Evolutionary conservation across 495 filamentous ascomycete species (phyloP), one percentile per base, ranked within the genome.

Genomic region (Penicillium parvum): DNA sequence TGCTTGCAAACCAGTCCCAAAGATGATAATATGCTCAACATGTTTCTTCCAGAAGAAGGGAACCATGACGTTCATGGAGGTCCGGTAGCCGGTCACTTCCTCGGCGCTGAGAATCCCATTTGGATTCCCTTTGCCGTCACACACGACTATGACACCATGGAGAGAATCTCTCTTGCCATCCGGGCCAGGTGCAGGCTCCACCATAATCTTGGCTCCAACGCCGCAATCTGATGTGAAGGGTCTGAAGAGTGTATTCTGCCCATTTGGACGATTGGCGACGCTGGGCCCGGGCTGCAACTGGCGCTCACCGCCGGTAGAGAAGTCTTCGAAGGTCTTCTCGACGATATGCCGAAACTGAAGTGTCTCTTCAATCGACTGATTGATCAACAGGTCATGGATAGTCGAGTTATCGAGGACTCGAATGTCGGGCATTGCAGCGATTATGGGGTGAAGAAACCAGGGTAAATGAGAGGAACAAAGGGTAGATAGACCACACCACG

Each of bases 191-290:
- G 40, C 28, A 16, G 45, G 35, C 16, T 49, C 37, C 2, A 50
- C 46, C 16, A 40, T 43, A 19, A 55, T 43, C 22, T 55, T 55
- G 3, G 46, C 25, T 10, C 51, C 51, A 15, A 50, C 26, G 20
- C 27, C 32, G 3, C 32, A 25, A 34, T 40, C 36, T 0, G 46
- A 55, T 3, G 51, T 55, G 33, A 55, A 55, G n/a, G 46, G 46
- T 10, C 51, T 21, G 41, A 55, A 55, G 5, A 55, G 51, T 7
- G 43, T 43, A 19, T 16, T 32, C 39, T 49, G 51, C 5, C 47
- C 46, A 29, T 50, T 44, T n/a, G 46, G 46, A 9, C 51, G 51
- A 15, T 25, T 47, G 19, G 21, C 28, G 20, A 37, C 17, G 14
- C 32, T 49, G 7, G 51, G 51, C 50, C 32, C 15, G 30, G 15